Conservation (phyloP, 2,329 filamentous ascomycete genomes). For the Trichoderma sp. region DNA sequence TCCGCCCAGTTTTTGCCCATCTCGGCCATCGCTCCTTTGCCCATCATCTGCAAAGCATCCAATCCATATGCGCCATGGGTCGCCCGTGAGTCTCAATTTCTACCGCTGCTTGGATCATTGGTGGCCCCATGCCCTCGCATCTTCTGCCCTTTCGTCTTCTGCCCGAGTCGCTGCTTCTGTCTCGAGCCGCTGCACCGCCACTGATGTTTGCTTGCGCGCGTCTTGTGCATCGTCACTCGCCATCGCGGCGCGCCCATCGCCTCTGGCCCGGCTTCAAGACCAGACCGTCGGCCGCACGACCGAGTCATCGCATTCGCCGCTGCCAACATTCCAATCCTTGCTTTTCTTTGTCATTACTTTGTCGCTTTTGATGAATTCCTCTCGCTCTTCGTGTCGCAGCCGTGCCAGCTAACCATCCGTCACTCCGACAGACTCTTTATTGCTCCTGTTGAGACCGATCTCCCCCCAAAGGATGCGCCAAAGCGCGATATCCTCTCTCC, state of each 20-base stretch:
- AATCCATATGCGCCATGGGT: constrained; percentile 13
- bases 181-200: background rate
- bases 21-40: constrained; percentile 1
- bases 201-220: background rate
- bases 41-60: background rate
- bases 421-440: constrained; percentile 41
- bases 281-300: background rate
- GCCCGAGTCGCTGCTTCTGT: background rate
- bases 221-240: background rate
- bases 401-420: background rate
- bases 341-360: background rate
- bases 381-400: background rate
- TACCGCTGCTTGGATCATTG: background rate
- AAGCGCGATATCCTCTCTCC: constrained; percentile 32
- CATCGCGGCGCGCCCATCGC: background rate
- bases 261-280: background rate
- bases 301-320: background rate
- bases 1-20: background rate
- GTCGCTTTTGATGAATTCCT: background rate
- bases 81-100: constrained; percentile 18
- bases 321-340: background rate
- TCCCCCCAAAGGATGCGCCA: constrained; percentile 35
- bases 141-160: background rate
- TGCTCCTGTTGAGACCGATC: constrained; percentile 45
- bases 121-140: background rate